A percentile compares a stretch with the other conserved stretches of the same genome.
These are phyloP conservation scores for Mycosphaerella sp. DNA, from an alignment of 2,329 filamentous ascomycete species.

Conservation along the genomic window DNA sequence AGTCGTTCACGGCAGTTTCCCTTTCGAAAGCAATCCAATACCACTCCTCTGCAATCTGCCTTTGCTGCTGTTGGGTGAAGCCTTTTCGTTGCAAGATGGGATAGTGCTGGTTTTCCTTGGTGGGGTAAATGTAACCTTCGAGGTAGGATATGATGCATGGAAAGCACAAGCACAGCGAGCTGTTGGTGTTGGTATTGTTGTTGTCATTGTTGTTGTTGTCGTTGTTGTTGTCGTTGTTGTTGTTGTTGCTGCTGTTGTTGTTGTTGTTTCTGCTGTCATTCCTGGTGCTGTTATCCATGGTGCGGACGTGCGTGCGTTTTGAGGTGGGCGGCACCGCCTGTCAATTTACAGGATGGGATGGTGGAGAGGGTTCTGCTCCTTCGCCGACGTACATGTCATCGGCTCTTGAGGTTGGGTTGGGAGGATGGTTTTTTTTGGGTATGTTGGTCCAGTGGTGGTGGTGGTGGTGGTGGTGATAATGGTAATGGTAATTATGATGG, in stretches of 20 bases:
- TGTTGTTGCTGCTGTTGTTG: background rate
- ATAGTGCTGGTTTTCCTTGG: conserved; percentile 17
- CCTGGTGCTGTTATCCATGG: conserved; percentile 5
- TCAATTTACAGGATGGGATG: background rate
- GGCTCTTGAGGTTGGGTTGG: background rate
- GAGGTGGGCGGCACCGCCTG: background rate
- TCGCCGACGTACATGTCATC: background rate
- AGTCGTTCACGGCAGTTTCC: conserved; percentile 22
- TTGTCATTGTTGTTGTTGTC: background rate
- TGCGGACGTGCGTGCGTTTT: background rate
- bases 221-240: background rate
- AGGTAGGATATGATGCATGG: conserved; percentile 23
- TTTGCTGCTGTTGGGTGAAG: conserved; percentile 18
- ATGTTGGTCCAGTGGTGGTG: background rate
- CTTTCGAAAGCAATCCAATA: conserved; percentile 24
- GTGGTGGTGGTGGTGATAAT: background rate
- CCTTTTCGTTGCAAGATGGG: conserved; percentile 18
- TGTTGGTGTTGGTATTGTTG: background rate
- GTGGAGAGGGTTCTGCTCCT: background rate
- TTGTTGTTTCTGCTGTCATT: background rate
- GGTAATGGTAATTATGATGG: background rate
- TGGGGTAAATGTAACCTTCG: conserved; percentile 20
- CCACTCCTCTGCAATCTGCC: conserved; percentile 23
- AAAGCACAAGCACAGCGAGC: conserved; percentile 20
- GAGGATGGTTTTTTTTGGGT: background rate